Evolutionary conservation across 768 basidiomycete species (phyloP), one percentile per base, ranked within the genome.

Genomic region (Collybiopsis confluens): DNA sequence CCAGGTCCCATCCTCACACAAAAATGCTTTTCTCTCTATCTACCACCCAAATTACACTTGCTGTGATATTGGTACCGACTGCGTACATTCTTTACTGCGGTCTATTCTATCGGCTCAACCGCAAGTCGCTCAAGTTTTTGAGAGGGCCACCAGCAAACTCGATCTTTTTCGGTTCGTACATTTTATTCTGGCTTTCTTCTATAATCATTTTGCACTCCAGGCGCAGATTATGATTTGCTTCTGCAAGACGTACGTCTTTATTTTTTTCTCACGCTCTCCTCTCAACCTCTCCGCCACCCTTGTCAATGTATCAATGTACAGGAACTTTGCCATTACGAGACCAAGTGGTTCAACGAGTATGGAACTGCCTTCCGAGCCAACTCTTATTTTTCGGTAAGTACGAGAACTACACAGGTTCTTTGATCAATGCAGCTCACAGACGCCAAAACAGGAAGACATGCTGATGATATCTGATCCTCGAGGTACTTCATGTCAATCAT

Each of bases 381-480:
- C 24, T 33, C 21, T 23, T 44, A 33, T 35, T 35, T 23, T 41
- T 16, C 15, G 5, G 46, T 48, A 35, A 35, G 27, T 48, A 15
- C n/a, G n/a, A n/a, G 33, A 23, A 9, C 9, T 28, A 30, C 30
- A 33, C 30, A 33, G 13, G 30, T 33, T 33, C 5, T 6, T 33
- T 33, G 5, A 33, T 33, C 26, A 0, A 15, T 13, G n/a, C 37
- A 21, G 13, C 33, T 21, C 20, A 30, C n/a, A 15, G 5, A 24
- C 51, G 18, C 11, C n/a, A 13, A 18, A 21, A 35, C 41, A 52
- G 51, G 42, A 52, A 35, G 51, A 52, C 35, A 41, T 52, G 38
- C 30, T 52, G 10, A 30, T 42, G n/a, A 23, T 52, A 18, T 21
- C 51, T 26, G 49, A 13, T 24, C 49, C 18, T 24, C 36, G 13